phyloP scores from a whole-genome alignment of 2,329 filamentous ascomycete species.

The Clarireedia sp. region DNA sequence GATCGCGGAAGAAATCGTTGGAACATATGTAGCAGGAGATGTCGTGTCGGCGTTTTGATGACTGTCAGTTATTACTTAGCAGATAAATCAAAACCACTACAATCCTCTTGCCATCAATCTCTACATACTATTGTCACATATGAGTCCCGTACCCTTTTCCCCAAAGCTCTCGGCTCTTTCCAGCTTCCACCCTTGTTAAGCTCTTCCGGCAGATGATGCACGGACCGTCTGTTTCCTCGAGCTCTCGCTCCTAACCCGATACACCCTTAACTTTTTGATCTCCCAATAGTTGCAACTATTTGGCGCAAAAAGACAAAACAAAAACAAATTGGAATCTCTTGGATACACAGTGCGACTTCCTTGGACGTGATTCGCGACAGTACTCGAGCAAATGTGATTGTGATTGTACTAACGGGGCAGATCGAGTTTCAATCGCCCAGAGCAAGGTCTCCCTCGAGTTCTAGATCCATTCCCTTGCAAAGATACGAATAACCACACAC shows the following conservation, averaged over 20 bases:
- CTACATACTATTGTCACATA: too few relatives aligned
- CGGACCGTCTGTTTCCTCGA: neutral
- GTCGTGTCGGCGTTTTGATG: too few relatives aligned
- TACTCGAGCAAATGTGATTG: conserved; percentile 2
- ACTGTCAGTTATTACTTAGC: too few relatives aligned
- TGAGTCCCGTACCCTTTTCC: neutral
- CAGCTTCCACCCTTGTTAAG: neutral
- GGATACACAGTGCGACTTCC: neutral
- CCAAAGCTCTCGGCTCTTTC: neutral
- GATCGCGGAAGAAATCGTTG: too few relatives aligned
- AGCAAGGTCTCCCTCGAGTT: neutral
- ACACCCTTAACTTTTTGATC: conserved; percentile 4
- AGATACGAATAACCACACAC: neutral
- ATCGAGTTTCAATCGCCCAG: conserved; percentile 2
- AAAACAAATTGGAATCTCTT: neutral
- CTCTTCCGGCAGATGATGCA: neutral
- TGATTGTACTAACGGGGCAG: neutral
- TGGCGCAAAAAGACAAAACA: neutral
- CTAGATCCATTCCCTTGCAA: neutral
- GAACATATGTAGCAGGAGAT: too few relatives aligned
- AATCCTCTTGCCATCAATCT: too few relatives aligned
- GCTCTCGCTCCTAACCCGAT: neutral
- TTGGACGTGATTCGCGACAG: neutral
- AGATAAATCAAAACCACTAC: too few relatives aligned
- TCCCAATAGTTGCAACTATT: neutral